Evolutionary conservation across 2,329 filamentous ascomycete genomes (phyloP).

Genomic region (Plenodomus lindquistii): DNA sequence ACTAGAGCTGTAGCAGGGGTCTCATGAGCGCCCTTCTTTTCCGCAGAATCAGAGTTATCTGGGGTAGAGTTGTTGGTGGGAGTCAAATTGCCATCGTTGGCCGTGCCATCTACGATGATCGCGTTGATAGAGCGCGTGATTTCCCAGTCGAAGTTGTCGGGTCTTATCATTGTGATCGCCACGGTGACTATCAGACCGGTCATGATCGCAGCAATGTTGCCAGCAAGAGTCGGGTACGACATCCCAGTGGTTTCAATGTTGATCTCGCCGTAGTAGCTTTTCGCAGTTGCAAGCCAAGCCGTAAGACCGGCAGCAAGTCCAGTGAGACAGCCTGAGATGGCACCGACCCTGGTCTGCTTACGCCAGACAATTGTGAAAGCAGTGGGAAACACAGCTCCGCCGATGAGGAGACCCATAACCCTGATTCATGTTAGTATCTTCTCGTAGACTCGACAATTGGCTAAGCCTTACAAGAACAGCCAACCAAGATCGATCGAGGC

Average conservation of each 20-base stretch:
- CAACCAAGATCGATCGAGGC: conserved; percentile 48
- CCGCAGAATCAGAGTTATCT: conserved; percentile 11
- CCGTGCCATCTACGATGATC: conserved; percentile 16
- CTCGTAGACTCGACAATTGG: no score
- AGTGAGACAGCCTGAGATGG: conserved; percentile 37
- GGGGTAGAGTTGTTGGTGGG: conserved; percentile 7
- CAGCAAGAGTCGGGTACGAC: conserved; percentile 46
- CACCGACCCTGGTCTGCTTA: conserved; percentile 37
- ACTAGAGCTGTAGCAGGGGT: conserved; percentile 2
- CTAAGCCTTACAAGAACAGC: conserved; percentile 36
- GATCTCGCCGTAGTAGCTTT: conserved; percentile 44
- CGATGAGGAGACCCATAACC: conserved; percentile 49
- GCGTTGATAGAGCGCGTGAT: conserved; percentile 45
- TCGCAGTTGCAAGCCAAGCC: conserved; percentile 44
- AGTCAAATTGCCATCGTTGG: conserved; percentile 4
- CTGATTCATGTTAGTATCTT: conserved; percentile 20
- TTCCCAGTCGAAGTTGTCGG: conserved; percentile 46
- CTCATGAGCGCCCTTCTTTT: conserved; percentile 8
- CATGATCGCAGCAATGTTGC: conserved; percentile 43
- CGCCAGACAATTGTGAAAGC: conserved; percentile 46
- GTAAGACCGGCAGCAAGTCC: conserved; percentile 42
- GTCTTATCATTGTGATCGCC: conserved; percentile 41
- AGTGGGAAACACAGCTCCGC: conserved; percentile 47
- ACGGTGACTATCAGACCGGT: conserved; percentile 40
- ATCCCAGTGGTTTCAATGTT: conserved; percentile 46